phyloP scores from a whole-genome alignment of 257 asterid genomes.

The Ocimum tenuiflorum region DNA sequence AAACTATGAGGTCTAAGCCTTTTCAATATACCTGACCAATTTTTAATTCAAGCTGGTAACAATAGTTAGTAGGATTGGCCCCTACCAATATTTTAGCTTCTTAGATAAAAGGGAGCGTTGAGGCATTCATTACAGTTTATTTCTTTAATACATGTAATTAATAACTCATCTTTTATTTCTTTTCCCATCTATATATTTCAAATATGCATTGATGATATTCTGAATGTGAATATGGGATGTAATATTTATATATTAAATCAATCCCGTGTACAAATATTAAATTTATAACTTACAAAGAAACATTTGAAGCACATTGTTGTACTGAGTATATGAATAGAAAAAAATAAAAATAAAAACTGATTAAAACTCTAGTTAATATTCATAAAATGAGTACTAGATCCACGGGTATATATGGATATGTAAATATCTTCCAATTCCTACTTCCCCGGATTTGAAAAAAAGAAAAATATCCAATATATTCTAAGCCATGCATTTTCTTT shows the following conservation, averaged over 20 bases:
- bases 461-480: no score
- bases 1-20: slow-evolving; percentile 3
- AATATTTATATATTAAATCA: no score
- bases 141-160: neutral
- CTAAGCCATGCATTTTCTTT: no score
- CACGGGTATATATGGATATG: no score
- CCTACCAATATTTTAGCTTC: slow-evolving; percentile 16
- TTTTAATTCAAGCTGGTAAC: slow-evolving; percentile 9
- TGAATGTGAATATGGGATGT: no score
- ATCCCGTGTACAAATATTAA: no score
- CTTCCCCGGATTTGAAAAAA: no score
- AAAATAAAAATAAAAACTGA: no score
- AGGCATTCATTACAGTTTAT: neutral
- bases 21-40: slow-evolving; percentile 12
- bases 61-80: slow-evolving; percentile 12
- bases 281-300: no score
- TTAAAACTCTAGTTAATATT: neutral
- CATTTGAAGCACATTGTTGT: neutral
- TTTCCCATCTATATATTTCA: neutral
- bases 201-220: neutral
- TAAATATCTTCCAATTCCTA: no score
- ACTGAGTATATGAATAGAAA: no score
- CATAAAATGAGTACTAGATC: neutral
- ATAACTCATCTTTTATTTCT: neutral
- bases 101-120: neutral